These are phyloP conservation scores for Cadophora sp. DNA, from an alignment of 2,329 filamentous ascomycete genomes.

Conservation along the genomic window DNA sequence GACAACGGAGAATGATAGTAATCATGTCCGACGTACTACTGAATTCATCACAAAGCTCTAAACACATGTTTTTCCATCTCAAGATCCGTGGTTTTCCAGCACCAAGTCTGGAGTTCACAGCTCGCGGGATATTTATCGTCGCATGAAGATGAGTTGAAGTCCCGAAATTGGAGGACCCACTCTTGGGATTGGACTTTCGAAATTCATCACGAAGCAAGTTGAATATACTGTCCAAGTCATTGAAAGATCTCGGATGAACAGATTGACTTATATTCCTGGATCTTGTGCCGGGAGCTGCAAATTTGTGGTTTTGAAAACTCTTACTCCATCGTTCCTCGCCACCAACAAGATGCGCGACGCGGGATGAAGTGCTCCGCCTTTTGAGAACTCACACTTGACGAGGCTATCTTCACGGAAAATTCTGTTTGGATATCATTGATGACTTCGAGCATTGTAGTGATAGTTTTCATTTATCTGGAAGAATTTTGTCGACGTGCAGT, in stretches of 20 bases:
- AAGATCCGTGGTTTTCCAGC: not conserved
- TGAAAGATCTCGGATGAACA: too few relatives aligned
- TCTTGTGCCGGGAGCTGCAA: not conserved
- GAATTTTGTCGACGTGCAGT: not conserved
- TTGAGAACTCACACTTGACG: not conserved
- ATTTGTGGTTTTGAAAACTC: not conserved
- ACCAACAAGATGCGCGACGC: not conserved
- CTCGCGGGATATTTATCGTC: not conserved
- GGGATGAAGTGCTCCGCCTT: not conserved
- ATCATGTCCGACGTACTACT: too few relatives aligned
- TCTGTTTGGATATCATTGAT: not conserved
- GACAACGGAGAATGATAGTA: too few relatives aligned
- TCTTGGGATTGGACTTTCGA: not conserved
- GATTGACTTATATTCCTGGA: not conserved
- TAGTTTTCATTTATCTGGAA: not conserved
- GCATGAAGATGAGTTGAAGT: not conserved
- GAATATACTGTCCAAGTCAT: too few relatives aligned
- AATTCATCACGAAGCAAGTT: not conserved
- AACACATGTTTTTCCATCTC: not conserved
- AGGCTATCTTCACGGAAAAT: not conserved
- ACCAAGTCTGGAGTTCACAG: not conserved
- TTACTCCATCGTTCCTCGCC: not conserved
- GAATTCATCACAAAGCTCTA: too few relatives aligned
- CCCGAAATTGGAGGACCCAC: slow-evolving; percentile 2
- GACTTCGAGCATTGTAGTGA: not conserved